Evolutionary conservation across 108 stramenopile species (phyloP).

Genomic region (Pelagomonas calceolata): DNA sequence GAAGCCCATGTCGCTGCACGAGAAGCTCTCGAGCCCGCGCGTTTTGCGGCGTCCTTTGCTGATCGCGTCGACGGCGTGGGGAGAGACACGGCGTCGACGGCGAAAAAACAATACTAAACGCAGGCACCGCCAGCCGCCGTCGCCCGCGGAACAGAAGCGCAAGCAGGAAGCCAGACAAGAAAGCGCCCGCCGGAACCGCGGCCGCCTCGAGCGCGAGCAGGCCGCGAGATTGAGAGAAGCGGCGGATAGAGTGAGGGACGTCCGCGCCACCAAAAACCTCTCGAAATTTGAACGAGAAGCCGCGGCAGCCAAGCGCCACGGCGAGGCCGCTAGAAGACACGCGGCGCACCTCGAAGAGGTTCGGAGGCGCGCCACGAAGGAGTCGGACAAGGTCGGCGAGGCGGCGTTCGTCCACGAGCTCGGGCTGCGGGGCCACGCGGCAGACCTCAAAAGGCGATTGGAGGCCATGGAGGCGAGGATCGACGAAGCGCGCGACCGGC

Average conservation of each 20-base stretch:
- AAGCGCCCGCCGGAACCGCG: conserved; percentile 1
- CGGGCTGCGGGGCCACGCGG: not conserved
- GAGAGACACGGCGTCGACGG: too few relatives aligned
- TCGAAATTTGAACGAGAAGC: too few relatives aligned
- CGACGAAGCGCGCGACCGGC: not conserved
- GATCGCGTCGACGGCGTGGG: too few relatives aligned
- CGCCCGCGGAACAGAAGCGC: not conserved
- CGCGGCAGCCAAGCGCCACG: too few relatives aligned
- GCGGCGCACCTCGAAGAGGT: not conserved
- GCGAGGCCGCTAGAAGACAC: not conserved
- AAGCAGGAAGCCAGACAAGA: too few relatives aligned
- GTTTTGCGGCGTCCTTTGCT: too few relatives aligned
- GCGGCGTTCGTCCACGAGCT: not conserved
- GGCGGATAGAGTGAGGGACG: not conserved
- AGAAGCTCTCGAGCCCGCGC: not conserved
- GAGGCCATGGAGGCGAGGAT: not conserved
- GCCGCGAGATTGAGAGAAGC: not conserved
- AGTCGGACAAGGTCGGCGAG: not conserved
- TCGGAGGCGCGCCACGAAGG: not conserved
- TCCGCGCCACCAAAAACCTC: not conserved
- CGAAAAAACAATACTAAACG: too few relatives aligned
- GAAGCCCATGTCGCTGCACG: conserved; percentile 1
- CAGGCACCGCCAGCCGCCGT: not conserved
- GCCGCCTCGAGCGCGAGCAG: not conserved
- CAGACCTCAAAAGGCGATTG: not conserved